Conservation (phyloP, 2,329 filamentous ascomycete species). For the Tolypocladium guangdongense region DNA sequence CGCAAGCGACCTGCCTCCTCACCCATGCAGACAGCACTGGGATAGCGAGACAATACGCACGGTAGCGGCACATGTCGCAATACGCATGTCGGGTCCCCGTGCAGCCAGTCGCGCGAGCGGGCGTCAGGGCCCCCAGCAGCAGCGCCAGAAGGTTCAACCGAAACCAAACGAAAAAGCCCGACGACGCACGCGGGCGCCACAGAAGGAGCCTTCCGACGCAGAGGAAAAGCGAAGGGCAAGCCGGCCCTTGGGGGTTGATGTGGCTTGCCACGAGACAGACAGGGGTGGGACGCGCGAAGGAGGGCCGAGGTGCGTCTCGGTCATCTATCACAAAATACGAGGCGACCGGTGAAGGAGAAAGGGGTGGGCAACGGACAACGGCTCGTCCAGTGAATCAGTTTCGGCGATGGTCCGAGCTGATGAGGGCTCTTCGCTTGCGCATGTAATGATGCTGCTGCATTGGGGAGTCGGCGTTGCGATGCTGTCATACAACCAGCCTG, state of each 20-base stretch:
- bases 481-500: background rate
- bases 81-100: background rate
- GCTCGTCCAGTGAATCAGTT: background rate
- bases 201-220: background rate
- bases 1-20: background rate
- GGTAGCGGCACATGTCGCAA: background rate
- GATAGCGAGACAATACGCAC: too few relatives aligned
- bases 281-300: background rate
- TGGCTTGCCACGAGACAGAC: background rate
- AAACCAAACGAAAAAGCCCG: background rate
- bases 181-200: background rate
- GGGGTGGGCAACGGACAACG: slow-evolving; percentile 1
- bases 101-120: background rate
- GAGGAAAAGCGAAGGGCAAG: background rate
- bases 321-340: slow-evolving; percentile 22
- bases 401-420: background rate
- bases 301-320: background rate
- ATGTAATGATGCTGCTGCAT: too few relatives aligned
- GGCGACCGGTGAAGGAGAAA: slow-evolving; percentile 11
- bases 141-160: background rate
- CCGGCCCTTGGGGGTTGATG: background rate
- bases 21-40: background rate
- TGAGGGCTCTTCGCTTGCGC: too few relatives aligned
- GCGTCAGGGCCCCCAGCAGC: background rate
- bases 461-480: background rate